These are phyloP conservation scores for Populus nigra DNA, from an alignment of 345 rosid genomes.

Conservation along the genomic window DNA sequence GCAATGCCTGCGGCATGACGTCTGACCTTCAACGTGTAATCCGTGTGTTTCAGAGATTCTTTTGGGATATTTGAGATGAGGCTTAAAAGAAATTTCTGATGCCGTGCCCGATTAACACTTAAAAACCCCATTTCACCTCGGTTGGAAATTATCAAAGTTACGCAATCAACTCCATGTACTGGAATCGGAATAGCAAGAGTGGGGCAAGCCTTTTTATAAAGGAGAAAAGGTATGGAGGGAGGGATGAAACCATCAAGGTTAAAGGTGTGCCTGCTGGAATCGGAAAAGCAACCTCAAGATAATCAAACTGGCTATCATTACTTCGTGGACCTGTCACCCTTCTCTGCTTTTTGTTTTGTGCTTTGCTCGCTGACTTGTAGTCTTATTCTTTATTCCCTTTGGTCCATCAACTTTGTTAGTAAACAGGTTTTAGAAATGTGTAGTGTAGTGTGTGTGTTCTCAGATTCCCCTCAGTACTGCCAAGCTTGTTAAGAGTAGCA, in stretches of 20 bases:
- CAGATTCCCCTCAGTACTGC: too few relatives aligned
- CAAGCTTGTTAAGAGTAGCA: background rate
- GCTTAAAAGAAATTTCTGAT: background rate
- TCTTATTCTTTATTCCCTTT: background rate
- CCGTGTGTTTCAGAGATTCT: background rate
- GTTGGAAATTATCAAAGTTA: background rate
- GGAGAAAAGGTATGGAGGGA: background rate
- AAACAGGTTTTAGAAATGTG: too few relatives aligned
- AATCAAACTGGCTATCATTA: conserved; percentile 35
- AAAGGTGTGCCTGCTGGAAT: conserved; percentile 16
- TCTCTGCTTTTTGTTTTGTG: conserved; percentile 10
- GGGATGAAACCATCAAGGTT: conserved; percentile 15
- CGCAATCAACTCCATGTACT: background rate
- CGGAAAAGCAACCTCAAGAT: conserved; percentile 5
- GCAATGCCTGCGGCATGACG: background rate
- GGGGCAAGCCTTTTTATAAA: conserved; percentile 7
- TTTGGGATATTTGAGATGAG: background rate
- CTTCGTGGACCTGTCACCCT: conserved; percentile 13
- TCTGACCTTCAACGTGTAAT: background rate
- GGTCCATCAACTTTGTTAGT: background rate
- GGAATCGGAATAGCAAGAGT: conserved; percentile 11
- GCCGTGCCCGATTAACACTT: background rate
- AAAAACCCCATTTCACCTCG: background rate
- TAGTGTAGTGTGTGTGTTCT: too few relatives aligned
- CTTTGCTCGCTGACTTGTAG: background rate